phyloP scores from a whole-genome alignment of 2,329 filamentous ascomycete species.

The Monilinia laxa region DNA sequence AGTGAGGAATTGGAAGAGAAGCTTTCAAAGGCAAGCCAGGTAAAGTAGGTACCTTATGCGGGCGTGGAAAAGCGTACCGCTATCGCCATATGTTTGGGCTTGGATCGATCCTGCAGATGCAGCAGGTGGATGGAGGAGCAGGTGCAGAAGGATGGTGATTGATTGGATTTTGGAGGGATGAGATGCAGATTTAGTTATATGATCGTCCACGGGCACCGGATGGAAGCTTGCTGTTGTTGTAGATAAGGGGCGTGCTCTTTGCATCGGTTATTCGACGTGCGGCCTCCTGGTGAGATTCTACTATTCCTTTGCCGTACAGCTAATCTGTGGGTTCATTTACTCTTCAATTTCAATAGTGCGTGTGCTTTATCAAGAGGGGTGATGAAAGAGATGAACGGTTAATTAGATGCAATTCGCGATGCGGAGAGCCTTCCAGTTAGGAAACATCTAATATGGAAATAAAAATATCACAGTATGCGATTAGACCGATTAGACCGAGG shows the following conservation, averaged over 20 bases:
- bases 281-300: background rate
- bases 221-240: background rate
- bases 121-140: background rate
- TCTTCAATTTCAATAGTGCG: background rate
- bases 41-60: background rate
- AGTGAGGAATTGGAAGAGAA: background rate
- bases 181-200: background rate
- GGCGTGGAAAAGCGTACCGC: background rate
- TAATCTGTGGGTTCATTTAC: background rate
- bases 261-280: background rate
- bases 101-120: slow-evolving; percentile 14
- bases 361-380: slow-evolving; percentile 1
- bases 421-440: background rate
- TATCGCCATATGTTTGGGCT: background rate
- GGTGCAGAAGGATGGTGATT: background rate
- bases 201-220: background rate
- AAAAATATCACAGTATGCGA: too few relatives aligned
- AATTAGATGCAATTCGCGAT: background rate
- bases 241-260: background rate
- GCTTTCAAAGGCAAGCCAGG: background rate
- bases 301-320: background rate
- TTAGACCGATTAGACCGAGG: too few relatives aligned
- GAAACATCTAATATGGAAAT: too few relatives aligned
- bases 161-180: background rate
- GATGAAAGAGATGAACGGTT: background rate